Evolutionary conservation across 176 grass and related monocot species (phyloP).

Genomic region (Oryza australiensis): DNA sequence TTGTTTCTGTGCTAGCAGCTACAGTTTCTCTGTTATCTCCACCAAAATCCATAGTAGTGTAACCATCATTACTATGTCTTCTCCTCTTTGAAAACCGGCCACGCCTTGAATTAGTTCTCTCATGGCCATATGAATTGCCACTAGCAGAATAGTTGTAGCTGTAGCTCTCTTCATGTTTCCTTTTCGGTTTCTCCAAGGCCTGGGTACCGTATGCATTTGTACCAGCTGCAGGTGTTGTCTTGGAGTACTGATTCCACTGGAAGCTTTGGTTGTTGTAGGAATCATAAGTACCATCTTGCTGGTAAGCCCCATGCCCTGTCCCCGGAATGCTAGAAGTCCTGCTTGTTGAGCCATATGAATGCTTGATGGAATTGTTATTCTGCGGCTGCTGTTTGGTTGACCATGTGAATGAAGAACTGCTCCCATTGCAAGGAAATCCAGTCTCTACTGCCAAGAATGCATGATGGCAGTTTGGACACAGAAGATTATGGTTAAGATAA

Average conservation of each 20-base stretch:
- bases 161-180: conserved; percentile 50
- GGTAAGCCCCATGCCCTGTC: conserved; percentile 51
- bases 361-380: conserved; percentile 50
- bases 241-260: conserved; percentile 58
- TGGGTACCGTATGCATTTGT: conserved; percentile 49
- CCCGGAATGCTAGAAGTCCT: conserved; percentile 56
- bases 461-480: conserved; percentile 88
- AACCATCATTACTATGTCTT: conserved; percentile 42
- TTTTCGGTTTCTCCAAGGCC: conserved; percentile 37
- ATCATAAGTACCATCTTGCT: conserved; percentile 63
- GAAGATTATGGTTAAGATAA: conserved; percentile 89
- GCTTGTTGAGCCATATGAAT: conserved; percentile 54
- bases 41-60: conserved; percentile 36
- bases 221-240: conserved; percentile 36
- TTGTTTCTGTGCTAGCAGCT: conserved; percentile 35
- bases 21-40: conserved; percentile 51
- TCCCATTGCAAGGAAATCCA: conserved; percentile 67
- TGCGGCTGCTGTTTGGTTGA: conserved; percentile 53
- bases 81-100: conserved; percentile 55
- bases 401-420: conserved; percentile 60
- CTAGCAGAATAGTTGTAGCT: conserved; percentile 43
- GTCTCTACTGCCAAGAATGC: conserved; percentile 86
- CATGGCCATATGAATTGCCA: conserved; percentile 43
- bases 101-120: conserved; percentile 43
- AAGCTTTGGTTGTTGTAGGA: conserved; percentile 60